Evolutionary conservation across 2,329 filamentous ascomycete species (phyloP).

Genomic region (Penicillium sp.): DNA sequence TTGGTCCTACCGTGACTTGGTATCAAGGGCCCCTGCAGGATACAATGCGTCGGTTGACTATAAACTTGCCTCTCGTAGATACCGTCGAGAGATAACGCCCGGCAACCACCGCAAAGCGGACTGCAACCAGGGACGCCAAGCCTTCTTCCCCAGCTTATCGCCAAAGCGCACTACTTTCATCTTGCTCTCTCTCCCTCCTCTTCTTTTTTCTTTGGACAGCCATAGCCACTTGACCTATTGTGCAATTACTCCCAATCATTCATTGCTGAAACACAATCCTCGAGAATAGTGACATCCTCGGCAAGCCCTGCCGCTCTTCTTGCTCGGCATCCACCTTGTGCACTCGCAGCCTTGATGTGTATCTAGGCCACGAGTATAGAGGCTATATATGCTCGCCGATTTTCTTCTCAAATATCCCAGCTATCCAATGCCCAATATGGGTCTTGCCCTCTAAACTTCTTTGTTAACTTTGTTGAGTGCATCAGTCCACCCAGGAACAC

Average conservation of each 20-base stretch:
- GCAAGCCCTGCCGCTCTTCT: conserved; percentile 2
- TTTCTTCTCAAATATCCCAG: neutral
- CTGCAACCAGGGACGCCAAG: conserved; percentile 16
- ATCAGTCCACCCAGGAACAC: conserved; percentile 8
- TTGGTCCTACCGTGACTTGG: neutral
- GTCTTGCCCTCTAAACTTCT: conserved; percentile 1
- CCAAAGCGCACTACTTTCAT: conserved; percentile 18
- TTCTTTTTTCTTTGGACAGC: neutral
- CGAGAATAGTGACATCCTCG: neutral
- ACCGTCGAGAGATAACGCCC: neutral
- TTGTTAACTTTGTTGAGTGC: conserved; percentile 13
- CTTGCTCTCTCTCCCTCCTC: conserved; percentile 5
- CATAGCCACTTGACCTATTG: neutral
- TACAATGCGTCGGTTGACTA: neutral
- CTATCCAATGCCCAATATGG: conserved; percentile 4
- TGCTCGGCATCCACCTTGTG: neutral
- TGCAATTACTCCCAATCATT: neutral
- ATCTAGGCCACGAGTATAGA: neutral
- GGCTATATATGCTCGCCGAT: neutral
- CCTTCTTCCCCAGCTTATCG: conserved; percentile 23
- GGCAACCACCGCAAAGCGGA: conserved; percentile 3
- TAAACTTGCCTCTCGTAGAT: neutral
- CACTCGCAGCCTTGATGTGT: neutral
- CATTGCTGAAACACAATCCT: neutral
- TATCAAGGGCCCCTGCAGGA: neutral